phyloP scores from a whole-genome alignment of 140 eudicot species.

The Senecio squalidus region DNA sequence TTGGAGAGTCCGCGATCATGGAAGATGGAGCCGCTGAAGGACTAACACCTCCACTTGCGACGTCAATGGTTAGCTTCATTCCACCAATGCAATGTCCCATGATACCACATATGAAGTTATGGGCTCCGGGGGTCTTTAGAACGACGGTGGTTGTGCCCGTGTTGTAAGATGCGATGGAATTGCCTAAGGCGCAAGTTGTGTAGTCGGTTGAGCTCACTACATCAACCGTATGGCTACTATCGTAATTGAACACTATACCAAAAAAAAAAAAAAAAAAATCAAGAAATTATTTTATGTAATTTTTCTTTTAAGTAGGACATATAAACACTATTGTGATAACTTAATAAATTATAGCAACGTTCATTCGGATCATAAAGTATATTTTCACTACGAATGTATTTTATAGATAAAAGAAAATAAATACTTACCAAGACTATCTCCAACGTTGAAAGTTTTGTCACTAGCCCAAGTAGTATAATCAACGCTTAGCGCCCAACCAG shows the following conservation, averaged over 20 bases:
- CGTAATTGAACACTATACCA: slow-evolving; percentile 71
- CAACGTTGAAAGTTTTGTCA: slow-evolving; percentile 55
- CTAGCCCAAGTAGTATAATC: slow-evolving; percentile 64
- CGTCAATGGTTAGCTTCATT: slow-evolving; percentile 61
- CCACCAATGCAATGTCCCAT: slow-evolving; percentile 80
- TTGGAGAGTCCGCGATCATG: slow-evolving; percentile 26
- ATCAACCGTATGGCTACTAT: slow-evolving; percentile 69
- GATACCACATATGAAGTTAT: slow-evolving; percentile 66
- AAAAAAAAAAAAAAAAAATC: neutral
- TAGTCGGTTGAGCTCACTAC: slow-evolving; percentile 63
- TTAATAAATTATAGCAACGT: too few relatives aligned
- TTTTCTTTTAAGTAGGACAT: neutral
- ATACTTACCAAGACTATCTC: slow-evolving; percentile 67
- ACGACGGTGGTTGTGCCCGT: slow-evolving; percentile 64
- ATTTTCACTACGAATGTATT: too few relatives aligned
- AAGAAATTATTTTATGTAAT: neutral
- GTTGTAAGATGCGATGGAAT: slow-evolving; percentile 52
- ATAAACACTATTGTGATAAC: too few relatives aligned
- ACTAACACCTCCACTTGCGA: slow-evolving; percentile 22
- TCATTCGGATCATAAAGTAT: too few relatives aligned
- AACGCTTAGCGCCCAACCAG: slow-evolving; percentile 64
- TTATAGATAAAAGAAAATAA: too few relatives aligned
- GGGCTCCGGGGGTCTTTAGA: slow-evolving; percentile 66
- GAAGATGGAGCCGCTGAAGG: slow-evolving; percentile 25
- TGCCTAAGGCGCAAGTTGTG: slow-evolving; percentile 51